These are phyloP conservation scores for Russula compacta DNA, from an alignment of 768 basidiomycete species.

Conservation along the genomic window DNA sequence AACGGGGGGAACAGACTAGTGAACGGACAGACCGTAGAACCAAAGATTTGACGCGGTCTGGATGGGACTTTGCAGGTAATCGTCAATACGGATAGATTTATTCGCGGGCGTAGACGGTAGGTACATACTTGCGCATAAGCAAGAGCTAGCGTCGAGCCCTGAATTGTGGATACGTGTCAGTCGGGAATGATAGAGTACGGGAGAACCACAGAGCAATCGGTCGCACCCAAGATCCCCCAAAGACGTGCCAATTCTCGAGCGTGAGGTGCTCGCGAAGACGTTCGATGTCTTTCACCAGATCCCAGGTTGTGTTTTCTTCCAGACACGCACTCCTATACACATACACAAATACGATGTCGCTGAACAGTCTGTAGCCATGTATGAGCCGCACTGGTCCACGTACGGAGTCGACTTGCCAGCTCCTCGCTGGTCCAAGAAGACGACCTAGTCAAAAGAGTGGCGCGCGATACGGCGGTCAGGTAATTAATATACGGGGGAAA, in stretches of 20 bases:
- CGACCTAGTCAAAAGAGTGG: slow-evolving; percentile 40
- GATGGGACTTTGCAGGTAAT: slow-evolving; percentile 48
- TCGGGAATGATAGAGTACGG: neutral
- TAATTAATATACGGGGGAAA: neutral
- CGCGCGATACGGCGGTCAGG: neutral
- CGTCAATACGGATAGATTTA: neutral
- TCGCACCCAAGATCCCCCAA: slow-evolving; percentile 85
- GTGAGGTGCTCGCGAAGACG: slow-evolving; percentile 63
- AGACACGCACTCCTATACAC: slow-evolving; percentile 52
- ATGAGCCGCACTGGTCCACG: slow-evolving; percentile 23
- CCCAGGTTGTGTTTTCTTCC: slow-evolving; percentile 91
- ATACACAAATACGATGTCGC: slow-evolving; percentile 5
- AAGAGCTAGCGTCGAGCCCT: slow-evolving; percentile 82
- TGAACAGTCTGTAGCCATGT: neutral
- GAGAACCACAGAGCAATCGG: neutral
- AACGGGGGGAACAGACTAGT: neutral
- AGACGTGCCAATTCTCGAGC: slow-evolving; percentile 88
- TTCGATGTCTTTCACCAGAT: slow-evolving; percentile 86
- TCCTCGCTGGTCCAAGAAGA: slow-evolving; percentile 87
- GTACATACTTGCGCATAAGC: slow-evolving; percentile 68
- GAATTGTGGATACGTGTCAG: neutral
- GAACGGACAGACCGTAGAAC: slow-evolving; percentile 50
- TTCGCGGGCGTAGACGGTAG: neutral
- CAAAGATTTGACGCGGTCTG: slow-evolving; percentile 69
- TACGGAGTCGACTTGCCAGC: slow-evolving; percentile 81